Percentiles rank a stretch among this genome's conserved stretches.
Conservation (phyloP, 331 rosid species). For the Cydonia oblonga region DNA sequence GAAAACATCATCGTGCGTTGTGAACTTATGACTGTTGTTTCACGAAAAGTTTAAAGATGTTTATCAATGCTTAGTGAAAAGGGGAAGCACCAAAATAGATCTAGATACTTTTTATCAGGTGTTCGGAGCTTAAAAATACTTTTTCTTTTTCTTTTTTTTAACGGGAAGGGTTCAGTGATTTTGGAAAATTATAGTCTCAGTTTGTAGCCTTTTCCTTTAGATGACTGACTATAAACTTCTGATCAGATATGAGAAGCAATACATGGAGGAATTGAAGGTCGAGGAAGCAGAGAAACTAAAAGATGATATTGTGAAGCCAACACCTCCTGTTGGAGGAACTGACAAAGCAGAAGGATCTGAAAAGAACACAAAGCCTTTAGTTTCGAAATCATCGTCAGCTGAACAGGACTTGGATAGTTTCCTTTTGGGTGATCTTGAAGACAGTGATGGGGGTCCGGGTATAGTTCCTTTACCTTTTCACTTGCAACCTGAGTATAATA, state of each 20-base stretch:
- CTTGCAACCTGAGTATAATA: neutral
- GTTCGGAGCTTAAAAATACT: neutral
- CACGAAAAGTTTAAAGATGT: neutral
- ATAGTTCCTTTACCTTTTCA: conserved; percentile 8
- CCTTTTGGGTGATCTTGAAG: conserved; percentile 98
- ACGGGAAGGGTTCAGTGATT: neutral
- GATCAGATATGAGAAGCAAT: conserved; percentile 74
- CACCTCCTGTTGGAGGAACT: conserved; percentile 31
- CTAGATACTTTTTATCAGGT: neutral
- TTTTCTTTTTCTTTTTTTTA: neutral
- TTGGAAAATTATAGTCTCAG: neutral
- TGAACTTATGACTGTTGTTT: neutral
- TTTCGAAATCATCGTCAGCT: conserved; percentile 59
- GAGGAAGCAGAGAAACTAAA: conserved; percentile 48
- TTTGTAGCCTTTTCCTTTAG: neutral
- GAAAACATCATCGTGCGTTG: neutral
- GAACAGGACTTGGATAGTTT: conserved; percentile 91
- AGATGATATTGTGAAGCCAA: conserved; percentile 32
- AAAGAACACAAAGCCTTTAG: conserved; percentile 30
- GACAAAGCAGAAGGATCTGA: conserved; percentile 51
- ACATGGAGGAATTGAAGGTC: conserved; percentile 70
- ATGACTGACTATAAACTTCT: conserved; percentile 6
- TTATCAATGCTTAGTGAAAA: neutral
- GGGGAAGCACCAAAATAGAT: neutral
- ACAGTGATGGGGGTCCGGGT: conserved; percentile 85